Evolutionary conservation across 768 basidiomycete species (phyloP), one percentile per base, ranked within the genome.

Genomic region (Pleurotus platypus): DNA sequence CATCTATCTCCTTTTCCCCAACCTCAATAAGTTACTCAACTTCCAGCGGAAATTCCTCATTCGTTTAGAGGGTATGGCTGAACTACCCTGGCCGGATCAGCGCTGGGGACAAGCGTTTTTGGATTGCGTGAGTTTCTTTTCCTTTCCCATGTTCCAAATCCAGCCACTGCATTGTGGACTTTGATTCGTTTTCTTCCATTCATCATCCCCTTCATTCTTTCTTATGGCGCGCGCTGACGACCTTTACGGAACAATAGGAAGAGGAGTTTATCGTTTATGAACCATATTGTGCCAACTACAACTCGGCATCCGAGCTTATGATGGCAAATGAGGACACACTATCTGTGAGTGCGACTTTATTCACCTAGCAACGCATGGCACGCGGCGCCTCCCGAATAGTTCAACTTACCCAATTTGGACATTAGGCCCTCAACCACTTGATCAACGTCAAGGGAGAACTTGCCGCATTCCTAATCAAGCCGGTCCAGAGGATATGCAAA

Each of bases 401-500:
- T 60, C 63, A 70, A 66, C 62, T 61, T 66, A 80, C 71, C 69
- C 75, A 75, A 74, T 49, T 75, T 54, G 30, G 66, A 48, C 69
- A 69, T 75, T 67, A 93, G 91, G 81, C 84, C 59, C 78, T 90
- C 66, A 89, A 90, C 74, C 81, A 87, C 71, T 77, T 92, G 77
- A 90, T 95, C 73, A 91, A 93, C 64, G 87, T 88, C 65, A 90
- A 90, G 69, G 88, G 90, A 67, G 97, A 99, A 67, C 79, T 99
- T 30, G 91, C 92, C 58, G 94, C 93, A 7, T 96, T 98, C 75
- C 84, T 98, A 59, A 98, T 98, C 80, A 98, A 98, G 76, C 97
- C 97, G 5, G 90, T 99, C 49, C 97, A 99, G 71, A 86, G 97
- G 60, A 89, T 98, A 63, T 97, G 96, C 83, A 98, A 98, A 79